Evolutionary conservation across 129 eudicot genomes (phyloP), one percentile per base, ranked within the genome.

Genomic region (Pittosporum tobira): DNA sequence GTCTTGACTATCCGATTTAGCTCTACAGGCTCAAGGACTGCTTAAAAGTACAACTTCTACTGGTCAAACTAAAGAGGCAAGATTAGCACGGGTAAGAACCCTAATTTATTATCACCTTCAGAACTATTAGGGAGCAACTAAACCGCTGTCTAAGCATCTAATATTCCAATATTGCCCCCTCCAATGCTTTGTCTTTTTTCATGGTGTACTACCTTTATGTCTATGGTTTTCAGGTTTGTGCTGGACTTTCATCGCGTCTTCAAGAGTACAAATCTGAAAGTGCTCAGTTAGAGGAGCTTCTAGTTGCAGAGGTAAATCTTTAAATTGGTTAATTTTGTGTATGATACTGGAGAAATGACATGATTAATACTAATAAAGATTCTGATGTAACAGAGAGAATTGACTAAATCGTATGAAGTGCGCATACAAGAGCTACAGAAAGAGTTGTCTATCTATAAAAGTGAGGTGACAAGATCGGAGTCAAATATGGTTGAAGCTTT

Each of bases 221-320:
- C 25, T 20, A 68, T 70, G 43, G 59, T 76, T 36, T 57, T 71
- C 73, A 93, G 99, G 96, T 93, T 57, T 93, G 99, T 75, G 99
- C 96, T 57, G 99, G 99, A 66, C 99, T 93, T 71, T 93, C 99
- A 64, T 83, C 96, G 52, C 99, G 96, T 51, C 91, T 93, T 69
- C 99, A 93, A 69, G 99, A 93, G 71, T 93, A 81, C 81, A 93
- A 93, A 81, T 78, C 88, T 65, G 99, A 93, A 80, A 87, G 81
- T 84, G 86, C 91, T 22, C 96, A 93, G 67, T 69, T 93, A 64
- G 99, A 93, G 75, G 99, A 93, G 84, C 96, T 93, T 72, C 93
- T 93, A n/a, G 51, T 74, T 51, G 86, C 96, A 67, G 99, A 93
- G 96, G 99, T 93, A 37, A 55, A 56, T 51, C 43, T 71, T 40